Conservation (phyloP, 2,329 filamentous ascomycete genomes). For the Aspergillus sp. region DNA sequence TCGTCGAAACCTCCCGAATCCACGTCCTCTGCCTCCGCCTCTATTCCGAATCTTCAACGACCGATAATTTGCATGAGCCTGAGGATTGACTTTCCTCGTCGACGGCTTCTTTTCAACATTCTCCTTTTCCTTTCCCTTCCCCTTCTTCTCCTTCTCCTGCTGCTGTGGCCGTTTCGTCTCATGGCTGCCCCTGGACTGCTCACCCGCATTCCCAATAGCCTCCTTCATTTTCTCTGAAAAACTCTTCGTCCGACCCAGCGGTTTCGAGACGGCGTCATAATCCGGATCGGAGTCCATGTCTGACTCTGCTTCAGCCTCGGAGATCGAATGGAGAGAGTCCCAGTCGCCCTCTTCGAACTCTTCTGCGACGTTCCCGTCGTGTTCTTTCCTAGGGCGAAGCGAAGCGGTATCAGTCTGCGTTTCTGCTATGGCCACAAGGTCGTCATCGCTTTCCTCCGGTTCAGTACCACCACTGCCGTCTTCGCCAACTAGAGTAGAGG, state of each 20-base stretch:
- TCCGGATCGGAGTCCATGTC: conserved; percentile 29
- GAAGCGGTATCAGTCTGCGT: conserved; percentile 23
- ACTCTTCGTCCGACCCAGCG: conserved; percentile 26
- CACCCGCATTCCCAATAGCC: conserved; percentile 28
- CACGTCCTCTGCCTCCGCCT: conserved; percentile 31
- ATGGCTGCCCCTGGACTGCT: conserved; percentile 2
- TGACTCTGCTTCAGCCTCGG: conserved; percentile 25
- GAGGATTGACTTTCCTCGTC: conserved; percentile 42
- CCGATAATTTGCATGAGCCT: conserved; percentile 50
- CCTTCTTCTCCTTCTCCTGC: conserved; percentile 14
- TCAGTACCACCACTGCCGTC: conserved; percentile 17
- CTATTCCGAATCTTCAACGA: conserved; percentile 48
- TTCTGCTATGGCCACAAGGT: conserved; percentile 30
- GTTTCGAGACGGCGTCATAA: conserved; percentile 23
- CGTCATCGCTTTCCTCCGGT: conserved; percentile 25
- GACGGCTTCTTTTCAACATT: conserved; percentile 27
- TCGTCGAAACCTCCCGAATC: conserved; percentile 38
- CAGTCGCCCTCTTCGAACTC: conserved; percentile 14
- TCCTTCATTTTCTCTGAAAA: conserved; percentile 40
- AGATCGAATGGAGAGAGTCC: conserved; percentile 28
- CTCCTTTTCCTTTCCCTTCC: conserved; percentile 19
- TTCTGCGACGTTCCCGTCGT: neutral
- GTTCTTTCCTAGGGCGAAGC: conserved; percentile 3
- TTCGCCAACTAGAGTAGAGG: neutral
- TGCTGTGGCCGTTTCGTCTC: neutral